Conservation (phyloP, 106 monocot species). For the Platanthera zijinensis region DNA sequence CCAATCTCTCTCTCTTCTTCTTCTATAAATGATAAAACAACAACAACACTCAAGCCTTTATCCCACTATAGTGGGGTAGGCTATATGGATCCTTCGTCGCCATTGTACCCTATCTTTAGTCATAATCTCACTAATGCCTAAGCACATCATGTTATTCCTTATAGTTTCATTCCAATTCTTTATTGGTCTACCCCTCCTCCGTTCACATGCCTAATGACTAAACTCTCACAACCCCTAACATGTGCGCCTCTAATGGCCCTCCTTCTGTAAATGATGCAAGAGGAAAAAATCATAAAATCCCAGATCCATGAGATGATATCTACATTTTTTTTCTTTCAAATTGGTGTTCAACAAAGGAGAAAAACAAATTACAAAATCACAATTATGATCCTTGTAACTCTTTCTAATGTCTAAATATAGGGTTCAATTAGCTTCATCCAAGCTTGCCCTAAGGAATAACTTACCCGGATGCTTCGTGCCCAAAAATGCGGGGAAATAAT, state of each 20-base stretch:
- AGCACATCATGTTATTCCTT: too few relatives aligned
- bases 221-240: not conserved
- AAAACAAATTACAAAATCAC: not conserved
- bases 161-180: too few relatives aligned
- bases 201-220: not conserved
- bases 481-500: slow-evolving; percentile 50
- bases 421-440: not conserved
- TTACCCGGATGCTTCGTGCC: slow-evolving; percentile 53
- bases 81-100: too few relatives aligned
- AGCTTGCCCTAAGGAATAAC: not conserved
- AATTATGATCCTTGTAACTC: not conserved
- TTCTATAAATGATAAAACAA: too few relatives aligned
- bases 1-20: too few relatives aligned
- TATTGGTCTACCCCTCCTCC: too few relatives aligned
- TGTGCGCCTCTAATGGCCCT: not conserved
- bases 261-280: not conserved
- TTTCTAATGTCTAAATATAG: not conserved
- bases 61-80: too few relatives aligned
- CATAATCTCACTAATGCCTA: too few relatives aligned
- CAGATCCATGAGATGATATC: not conserved
- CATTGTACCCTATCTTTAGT: too few relatives aligned
- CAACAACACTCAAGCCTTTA: too few relatives aligned
- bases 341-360: not conserved
- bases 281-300: not conserved
- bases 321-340: not conserved